Evolutionary conservation across 1,139 yeast species (phyloP).

Genomic region (Debaryomyces subglobosus): DNA sequence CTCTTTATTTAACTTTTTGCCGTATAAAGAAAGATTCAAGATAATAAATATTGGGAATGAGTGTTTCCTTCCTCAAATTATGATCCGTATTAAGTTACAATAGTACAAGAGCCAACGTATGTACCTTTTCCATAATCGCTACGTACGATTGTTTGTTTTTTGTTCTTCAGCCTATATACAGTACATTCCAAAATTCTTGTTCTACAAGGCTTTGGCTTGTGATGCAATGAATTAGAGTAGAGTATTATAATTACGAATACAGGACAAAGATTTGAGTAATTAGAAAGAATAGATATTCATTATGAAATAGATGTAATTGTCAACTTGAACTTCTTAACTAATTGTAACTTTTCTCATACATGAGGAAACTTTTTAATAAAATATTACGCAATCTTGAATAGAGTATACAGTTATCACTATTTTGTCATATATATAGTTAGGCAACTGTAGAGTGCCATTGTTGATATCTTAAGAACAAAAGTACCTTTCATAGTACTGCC

Average conservation of each 20-base stretch:
- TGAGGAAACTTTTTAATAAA: neutral
- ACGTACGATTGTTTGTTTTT: conserved; percentile 1
- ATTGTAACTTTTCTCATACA: neutral
- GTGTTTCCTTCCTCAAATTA: neutral
- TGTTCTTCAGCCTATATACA: conserved; percentile 4
- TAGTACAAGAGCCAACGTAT: neutral
- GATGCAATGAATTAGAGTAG: neutral
- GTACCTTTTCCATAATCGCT: neutral
- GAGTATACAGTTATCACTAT: neutral
- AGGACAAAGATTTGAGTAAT: neutral
- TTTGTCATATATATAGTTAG: too few species aligned
- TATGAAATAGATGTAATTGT: neutral
- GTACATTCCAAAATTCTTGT: neutral
- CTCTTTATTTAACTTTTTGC: neutral
- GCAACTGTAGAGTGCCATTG: too few species aligned
- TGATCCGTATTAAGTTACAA: neutral
- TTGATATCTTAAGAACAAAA: too few species aligned
- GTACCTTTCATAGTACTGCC: too few species aligned
- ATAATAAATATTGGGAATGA: neutral
- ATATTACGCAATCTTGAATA: neutral
- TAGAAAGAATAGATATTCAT: neutral
- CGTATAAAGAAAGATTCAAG: neutral
- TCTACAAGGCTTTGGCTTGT: neutral
- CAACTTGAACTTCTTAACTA: neutral
- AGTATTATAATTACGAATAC: neutral